These are phyloP conservation scores for Elongisporangium prolatum DNA, from an alignment of 352 stramenopile species.

Conservation along the genomic window DNA sequence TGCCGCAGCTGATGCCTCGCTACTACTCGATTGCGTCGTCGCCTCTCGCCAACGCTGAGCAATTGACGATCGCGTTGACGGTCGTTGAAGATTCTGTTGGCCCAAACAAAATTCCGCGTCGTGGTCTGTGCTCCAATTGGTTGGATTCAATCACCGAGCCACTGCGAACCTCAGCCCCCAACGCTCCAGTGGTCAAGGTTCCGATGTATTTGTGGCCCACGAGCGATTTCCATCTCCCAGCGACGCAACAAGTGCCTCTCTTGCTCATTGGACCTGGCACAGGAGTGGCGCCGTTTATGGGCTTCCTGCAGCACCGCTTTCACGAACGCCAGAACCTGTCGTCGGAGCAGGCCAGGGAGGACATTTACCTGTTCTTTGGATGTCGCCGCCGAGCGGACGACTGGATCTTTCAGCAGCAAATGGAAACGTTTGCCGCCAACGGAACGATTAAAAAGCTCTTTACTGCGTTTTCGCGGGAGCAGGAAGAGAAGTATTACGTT, in stretches of 20 bases:
- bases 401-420: conserved; percentile 90
- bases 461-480: conserved; percentile 90
- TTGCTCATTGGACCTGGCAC: conserved; percentile 95
- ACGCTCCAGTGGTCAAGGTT: conserved; percentile 24
- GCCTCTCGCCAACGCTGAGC: conserved; percentile 63
- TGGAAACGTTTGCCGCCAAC: conserved; percentile 65
- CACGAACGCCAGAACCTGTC: conserved; percentile 16
- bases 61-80: conserved; percentile 88
- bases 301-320: conserved; percentile 91
- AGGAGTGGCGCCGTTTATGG: conserved; percentile 95
- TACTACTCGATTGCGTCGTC: conserved; percentile 96
- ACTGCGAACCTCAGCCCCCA: conserved; percentile 13
- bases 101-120: conserved; percentile 26
- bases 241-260: conserved; percentile 77
- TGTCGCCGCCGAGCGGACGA: conserved; percentile 87
- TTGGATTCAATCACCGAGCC: conserved; percentile 42
- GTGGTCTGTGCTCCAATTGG: conserved; percentile 66
- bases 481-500: conserved; percentile 92
- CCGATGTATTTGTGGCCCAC: conserved; percentile 90
- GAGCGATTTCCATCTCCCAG: conserved; percentile 88
- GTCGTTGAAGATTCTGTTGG: conserved; percentile 85
- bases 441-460: conserved; percentile 82
- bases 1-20: conserved; percentile 89
- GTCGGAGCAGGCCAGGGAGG: conserved; percentile 23
- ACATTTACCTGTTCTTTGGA: conserved; percentile 93